Evolutionary conservation across 345 rosid species (phyloP), one percentile per base, ranked within the genome.

Genomic region (Citrus hindsii): DNA sequence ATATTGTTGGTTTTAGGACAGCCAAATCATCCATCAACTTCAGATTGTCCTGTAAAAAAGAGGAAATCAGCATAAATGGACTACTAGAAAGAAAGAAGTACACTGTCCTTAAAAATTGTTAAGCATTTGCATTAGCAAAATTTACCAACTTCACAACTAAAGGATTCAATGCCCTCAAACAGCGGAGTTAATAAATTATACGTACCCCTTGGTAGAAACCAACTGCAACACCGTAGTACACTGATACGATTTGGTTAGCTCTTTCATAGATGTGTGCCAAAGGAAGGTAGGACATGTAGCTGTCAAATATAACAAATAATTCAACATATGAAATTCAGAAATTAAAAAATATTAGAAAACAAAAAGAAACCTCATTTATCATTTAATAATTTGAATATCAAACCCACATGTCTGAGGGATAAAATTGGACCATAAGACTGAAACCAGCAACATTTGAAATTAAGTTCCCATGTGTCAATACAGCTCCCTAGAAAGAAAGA

Each of bases 161-260:
- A 28, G 63, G 59, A 18, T 22, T 33, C 30, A 76, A 66, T 1
- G 24, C 53, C 32, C 35, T 22, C 14, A 13, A 77, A 30, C 40
- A 58, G 19, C 64, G 37, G 56, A 63, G 28, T 60, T 30, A 56
- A 33, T 21, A 32, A 40, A 81, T 27, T 73, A 74, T 10, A 71
- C 89, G 71, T 90, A 95, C 98, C 89, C 98, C 98, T 73, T 95
- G 98, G 79, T 90, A 93, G 78, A 95, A 95, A 81, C 98, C 98
- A 60, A 95, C 72, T 58, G 97, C 89, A 80, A 83, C 85, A 25
- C 97, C 97, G 62, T 55, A 83, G 84, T 93, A 82, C n/a, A 69
- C 91, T 7, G 71, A 42, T 77, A 91, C 3, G 56, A 95, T 81
- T 86, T 95, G 99, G 87, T 86, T 91, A 75, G 88, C 80, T 73